Evolutionary conservation across 495 filamentous ascomycete species (phyloP).

Genomic region (Trichoderma erinaceum): DNA sequence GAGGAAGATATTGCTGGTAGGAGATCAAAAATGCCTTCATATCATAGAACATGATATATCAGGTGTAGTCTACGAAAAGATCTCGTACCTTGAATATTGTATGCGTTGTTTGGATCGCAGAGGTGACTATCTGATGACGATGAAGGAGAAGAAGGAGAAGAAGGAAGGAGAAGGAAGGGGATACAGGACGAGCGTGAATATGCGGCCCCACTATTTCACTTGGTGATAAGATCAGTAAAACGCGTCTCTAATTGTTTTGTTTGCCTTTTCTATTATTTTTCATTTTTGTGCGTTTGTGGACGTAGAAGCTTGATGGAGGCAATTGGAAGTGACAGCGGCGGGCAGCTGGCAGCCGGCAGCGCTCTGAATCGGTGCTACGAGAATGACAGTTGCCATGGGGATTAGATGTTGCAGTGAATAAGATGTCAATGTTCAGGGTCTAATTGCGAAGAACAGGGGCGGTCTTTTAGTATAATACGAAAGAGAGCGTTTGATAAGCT

Average conservation of each 20-base stretch:
- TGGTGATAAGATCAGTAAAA: not conserved
- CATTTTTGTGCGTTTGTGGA: not conserved
- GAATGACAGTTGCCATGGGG: not conserved
- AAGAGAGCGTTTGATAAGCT: too few species aligned
- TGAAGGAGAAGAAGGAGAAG: not conserved
- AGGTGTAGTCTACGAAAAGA: too few species aligned
- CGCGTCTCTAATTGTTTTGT: not conserved
- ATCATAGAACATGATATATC: not conserved
- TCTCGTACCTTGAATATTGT: not conserved
- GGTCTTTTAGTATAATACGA: too few species aligned
- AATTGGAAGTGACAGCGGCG: not conserved
- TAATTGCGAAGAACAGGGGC: too few species aligned
- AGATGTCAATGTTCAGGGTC: not conserved
- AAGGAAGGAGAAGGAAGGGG: not conserved
- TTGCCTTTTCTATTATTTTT: not conserved
- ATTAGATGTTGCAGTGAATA: not conserved
- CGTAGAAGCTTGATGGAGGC: not conserved
- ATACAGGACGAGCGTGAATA: not conserved
- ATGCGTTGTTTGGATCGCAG: not conserved
- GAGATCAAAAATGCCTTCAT: not conserved
- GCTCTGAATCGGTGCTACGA: not conserved
- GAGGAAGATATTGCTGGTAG: not conserved
- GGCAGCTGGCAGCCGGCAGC: not conserved
- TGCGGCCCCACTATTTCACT: not conserved
- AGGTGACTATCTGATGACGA: not conserved